These are phyloP conservation scores for Magnolia sinica DNA, from an alignment of 164 flowering plant genomes.

Conservation along the genomic window DNA sequence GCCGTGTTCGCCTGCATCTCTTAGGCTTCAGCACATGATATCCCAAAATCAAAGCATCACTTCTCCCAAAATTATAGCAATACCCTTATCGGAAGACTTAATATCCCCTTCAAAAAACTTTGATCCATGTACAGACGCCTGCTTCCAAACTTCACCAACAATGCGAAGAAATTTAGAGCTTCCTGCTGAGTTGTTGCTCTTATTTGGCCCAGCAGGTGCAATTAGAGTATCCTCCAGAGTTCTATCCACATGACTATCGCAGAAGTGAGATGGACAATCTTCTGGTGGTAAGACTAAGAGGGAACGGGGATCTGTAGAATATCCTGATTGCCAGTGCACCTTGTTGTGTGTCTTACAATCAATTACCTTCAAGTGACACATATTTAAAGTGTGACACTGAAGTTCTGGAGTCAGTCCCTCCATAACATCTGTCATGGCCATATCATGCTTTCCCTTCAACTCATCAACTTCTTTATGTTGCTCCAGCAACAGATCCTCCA, in stretches of 20 bases:
- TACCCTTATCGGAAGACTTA: neutral
- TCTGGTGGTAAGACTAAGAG: conserved; percentile 11
- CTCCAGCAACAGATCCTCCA: conserved; percentile 43
- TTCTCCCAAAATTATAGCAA: neutral
- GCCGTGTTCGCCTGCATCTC: no score
- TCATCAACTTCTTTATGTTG: conserved; percentile 69
- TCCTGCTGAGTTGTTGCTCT: no score
- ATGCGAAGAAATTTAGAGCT: neutral
- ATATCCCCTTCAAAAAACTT: neutral
- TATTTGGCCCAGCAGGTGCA: neutral
- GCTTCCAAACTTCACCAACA: conserved; percentile 13
- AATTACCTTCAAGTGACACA: conserved; percentile 32
- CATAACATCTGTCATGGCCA: conserved; percentile 41
- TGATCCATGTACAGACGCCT: conserved; percentile 6
- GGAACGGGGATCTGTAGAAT: conserved; percentile 9
- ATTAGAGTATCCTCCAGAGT: conserved; percentile 1
- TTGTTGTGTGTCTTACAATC: conserved; percentile 17
- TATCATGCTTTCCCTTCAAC: conserved; percentile 52
- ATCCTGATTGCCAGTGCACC: neutral
- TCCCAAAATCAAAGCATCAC: neutral
- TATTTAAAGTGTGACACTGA: conserved; percentile 21
- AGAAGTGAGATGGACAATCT: neutral
- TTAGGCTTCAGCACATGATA: no score
- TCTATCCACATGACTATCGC: neutral
- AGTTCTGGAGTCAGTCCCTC: conserved; percentile 52